Base-by-base conservation (phyloP, 2,329 filamentous ascomycete genomes). In the Fusarium sp. region DNA sequence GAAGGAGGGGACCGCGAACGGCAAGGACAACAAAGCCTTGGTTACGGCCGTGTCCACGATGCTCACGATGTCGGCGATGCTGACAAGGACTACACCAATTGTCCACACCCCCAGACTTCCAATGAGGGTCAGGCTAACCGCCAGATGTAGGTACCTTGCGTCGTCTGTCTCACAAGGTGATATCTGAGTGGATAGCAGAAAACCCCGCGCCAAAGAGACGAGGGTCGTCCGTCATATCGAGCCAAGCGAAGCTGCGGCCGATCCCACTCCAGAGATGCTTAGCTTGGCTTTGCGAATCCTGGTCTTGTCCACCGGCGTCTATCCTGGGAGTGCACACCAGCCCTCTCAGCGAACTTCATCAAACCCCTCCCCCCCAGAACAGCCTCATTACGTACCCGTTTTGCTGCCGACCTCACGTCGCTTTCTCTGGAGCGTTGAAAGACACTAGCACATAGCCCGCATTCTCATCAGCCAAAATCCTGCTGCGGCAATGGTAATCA, bases 331-430 rank as follows among this genome's bases (percentile, higher is more conserved):
- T 46, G 20, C 29, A 53, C 57, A 64, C 58, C 50, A 38, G 59
- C 60, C 53, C 36, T 40, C 44, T 60, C 44, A 64, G 53, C 59
- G 18, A 58, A 44, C 23, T 29, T 36, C 54, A 49, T 49, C 38
- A 25, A 59, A 56, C 67, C 63, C 56, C 67, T 68, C 64, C 51
- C 54, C 51, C 36, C n/a, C 40, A 65, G 4, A 59, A 54, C 53
- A 63, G 65, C 58, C 66, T 65, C 64, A 67, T 73, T 72, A 70
- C 72, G 68, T 73, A 68, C 55, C 61, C 42, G 14, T 50, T 62
- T 57, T 38, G 50, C 50, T 40, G 54, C 49, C 31, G 54, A 56
- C 50, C 51, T 57, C 59, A 53, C 36, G 65, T 62, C 40, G 57
- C 36, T 46, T 18, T 56, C 31, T 25, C 56, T 44, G 53, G 18